Conservation (phyloP, 225 moss, liverwort and hornwort species). For the Marchantia paleacea region DNA sequence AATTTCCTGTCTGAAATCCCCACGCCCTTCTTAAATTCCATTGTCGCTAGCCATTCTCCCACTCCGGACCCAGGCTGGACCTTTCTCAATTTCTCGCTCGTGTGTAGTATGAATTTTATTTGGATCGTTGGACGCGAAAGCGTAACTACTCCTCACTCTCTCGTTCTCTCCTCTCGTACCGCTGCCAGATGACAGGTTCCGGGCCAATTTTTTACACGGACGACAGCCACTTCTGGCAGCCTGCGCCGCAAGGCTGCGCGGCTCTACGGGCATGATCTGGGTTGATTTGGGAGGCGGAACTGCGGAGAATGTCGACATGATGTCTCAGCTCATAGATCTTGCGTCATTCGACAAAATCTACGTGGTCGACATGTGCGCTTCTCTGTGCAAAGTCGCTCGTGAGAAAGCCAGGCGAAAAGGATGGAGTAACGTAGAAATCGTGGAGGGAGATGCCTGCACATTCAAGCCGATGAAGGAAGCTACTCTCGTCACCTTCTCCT, state of each 20-base stretch:
- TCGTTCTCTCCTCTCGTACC: background rate
- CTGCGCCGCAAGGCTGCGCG: slow-evolving; percentile 46
- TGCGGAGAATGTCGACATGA: slow-evolving; percentile 50
- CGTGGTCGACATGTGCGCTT: slow-evolving; percentile 50
- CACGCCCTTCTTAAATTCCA: background rate
- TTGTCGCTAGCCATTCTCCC: background rate
- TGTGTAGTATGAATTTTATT: background rate
- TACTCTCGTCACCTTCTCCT: slow-evolving; percentile 91
- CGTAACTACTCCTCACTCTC: background rate
- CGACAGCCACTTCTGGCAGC: slow-evolving; percentile 45
- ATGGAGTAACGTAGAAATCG: slow-evolving; percentile 43
- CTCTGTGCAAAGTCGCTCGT: slow-evolving; percentile 46
- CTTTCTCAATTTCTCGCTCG: background rate
- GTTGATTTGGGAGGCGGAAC: slow-evolving; percentile 56
- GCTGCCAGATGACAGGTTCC: slow-evolving; percentile 51
- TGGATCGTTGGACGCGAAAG: background rate
- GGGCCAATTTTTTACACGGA: slow-evolving; percentile 53
- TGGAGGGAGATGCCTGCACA: slow-evolving; percentile 45
- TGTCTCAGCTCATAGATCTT: slow-evolving; percentile 44
- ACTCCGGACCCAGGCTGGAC: background rate
- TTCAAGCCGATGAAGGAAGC: slow-evolving; percentile 40
- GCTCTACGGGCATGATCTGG: slow-evolving; percentile 46
- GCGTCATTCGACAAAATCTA: slow-evolving; percentile 48
- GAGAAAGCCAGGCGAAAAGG: slow-evolving; percentile 44
- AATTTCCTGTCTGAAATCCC: background rate